Base-by-base conservation (phyloP, 129 eudicot genomes). In the Chrysanthemum lavandulifolium region DNA sequence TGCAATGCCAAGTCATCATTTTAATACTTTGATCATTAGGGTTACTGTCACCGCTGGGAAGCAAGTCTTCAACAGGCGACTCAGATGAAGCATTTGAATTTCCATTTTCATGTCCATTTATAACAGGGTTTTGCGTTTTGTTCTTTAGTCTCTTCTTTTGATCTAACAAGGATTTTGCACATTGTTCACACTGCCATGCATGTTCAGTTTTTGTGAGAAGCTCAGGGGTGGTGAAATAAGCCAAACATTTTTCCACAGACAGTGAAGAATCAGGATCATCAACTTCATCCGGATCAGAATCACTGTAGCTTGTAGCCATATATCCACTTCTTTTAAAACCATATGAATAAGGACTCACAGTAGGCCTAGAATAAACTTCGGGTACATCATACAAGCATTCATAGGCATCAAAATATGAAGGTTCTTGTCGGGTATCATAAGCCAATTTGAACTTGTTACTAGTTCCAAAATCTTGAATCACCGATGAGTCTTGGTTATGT, bases 171-270 rank as follows among this genome's bases (percentile, higher is more conserved):
- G 80, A 10, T 74, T 86, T 94, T 13, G 99, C 83, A 78, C 99
- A 94, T 40, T 88, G 80, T 70, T 90, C 97, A 54, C 99, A 94
- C 59, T 88, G 88, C 99, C 99, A 94, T 2, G 89, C 99, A 71
- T 94, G 96, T 69, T 94, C 99, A 6, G 74, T 81, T 84, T 87
- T 84, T 16, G 87, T 79, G 19, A 94, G 84, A 77, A 84, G 87
- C 77, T 94, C 99, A 18, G 96, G 86, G 79, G 88, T 90, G 27
- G 86, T 86, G 75, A 94, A 94, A 79, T 69, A 78, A 29, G 89
- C 78, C 86, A 94, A 77, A 81, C 99, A 94, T 71, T 84, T 84
- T 81, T 94, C 94, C 10, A 94, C 85, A 0, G 99, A 90, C 21
- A 90, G 91, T 10, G 97, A 96, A 71, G 97, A 77, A 80, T 82